Evolutionary conservation across 164 flowering plant species (phyloP).

Genomic region (Pachysandra terminalis): DNA sequence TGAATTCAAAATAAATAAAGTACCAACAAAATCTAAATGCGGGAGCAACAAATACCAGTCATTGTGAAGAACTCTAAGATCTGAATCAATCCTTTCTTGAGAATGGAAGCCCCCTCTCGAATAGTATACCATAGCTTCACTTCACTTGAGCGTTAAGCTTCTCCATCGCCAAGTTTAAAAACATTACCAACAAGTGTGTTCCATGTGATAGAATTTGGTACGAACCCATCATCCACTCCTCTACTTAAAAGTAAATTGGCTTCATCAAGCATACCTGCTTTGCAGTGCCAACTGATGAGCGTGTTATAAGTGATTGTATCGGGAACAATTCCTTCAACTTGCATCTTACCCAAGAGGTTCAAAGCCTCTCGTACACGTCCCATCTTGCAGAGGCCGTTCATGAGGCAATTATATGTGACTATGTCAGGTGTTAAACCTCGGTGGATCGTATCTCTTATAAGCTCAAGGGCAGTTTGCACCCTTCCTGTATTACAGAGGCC

Average conservation of each 20-base stretch:
- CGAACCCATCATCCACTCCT: slow-evolving; percentile 58
- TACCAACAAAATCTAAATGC: too few species aligned
- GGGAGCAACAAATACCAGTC: too few species aligned
- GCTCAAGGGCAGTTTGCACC: slow-evolving; percentile 56
- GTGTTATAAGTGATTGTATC: slow-evolving; percentile 80
- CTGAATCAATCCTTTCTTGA: too few species aligned
- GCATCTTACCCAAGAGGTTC: slow-evolving; percentile 58
- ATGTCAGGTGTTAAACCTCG: slow-evolving; percentile 76
- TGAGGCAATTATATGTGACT: slow-evolving; percentile 77
- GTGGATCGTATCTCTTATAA: slow-evolving; percentile 59
- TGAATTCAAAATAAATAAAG: too few species aligned
- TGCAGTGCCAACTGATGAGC: slow-evolving; percentile 75
- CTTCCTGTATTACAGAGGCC: slow-evolving; percentile 65
- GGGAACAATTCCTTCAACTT: slow-evolving; percentile 59
- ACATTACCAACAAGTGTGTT: slow-evolving; percentile 36
- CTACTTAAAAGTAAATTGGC: slow-evolving; percentile 52
- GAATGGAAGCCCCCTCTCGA: too few species aligned
- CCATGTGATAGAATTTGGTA: slow-evolving; percentile 76
- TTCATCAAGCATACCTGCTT: slow-evolving; percentile 52
- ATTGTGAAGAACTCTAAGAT: too few species aligned
- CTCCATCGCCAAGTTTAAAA: slow-evolving; percentile 1
- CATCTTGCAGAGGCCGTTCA: slow-evolving; percentile 78
- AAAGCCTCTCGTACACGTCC: slow-evolving; percentile 60
- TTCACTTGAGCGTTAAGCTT: too few species aligned
- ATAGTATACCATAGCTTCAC: too few species aligned